Evolutionary conservation across 805 yeast species (phyloP), one percentile per base, ranked within the genome.

Genomic region (Wickerhamiella parazyma): DNA sequence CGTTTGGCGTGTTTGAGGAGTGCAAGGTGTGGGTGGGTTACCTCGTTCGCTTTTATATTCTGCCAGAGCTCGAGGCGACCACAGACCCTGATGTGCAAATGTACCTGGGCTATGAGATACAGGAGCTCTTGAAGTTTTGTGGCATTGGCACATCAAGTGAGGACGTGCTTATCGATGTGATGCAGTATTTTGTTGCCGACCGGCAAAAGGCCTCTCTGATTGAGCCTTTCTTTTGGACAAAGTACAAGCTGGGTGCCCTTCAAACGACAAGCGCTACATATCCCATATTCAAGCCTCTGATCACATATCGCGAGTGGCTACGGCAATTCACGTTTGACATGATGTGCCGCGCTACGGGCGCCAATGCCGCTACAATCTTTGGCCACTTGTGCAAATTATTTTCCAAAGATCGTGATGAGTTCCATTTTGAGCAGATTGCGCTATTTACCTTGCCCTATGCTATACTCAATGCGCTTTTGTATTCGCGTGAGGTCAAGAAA

Each of bases 61-160:
- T 87, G 7, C 85, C 83, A 26, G 75, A 85, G 1, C 87, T 86
- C 60, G 79, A 93, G 76, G 86, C 95, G 0, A 80, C 95, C 1
- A 81, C 80, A 26, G 86, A 86, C 55, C 95, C 97, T 0, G 72
- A 75, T 18, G 74, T 76, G 39, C 98, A 91, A 58, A 68, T 82
- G 46, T 82, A 80, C 55, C 69, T 86, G 28, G 95, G 95, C 0
- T 80, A 74, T 59, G 80, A 89, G 0, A 83, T 91, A 73, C 99
- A 91, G 58, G 91, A 85, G 49, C 77, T 79, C 39, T 62, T 91
- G 41, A 76, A 76, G 49, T 70, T 75, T 12, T 68, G 85, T 55
- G 39, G 42, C 11, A 19, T 44, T 14, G 18, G 33, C 6, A 21
- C 36, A 4, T 5, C 16, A 2, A 25, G 20, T 5, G 22, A 17